These are phyloP conservation scores for Chalciporus sphaerocephalus DNA, from an alignment of 768 basidiomycete species.

Conservation along the genomic window DNA sequence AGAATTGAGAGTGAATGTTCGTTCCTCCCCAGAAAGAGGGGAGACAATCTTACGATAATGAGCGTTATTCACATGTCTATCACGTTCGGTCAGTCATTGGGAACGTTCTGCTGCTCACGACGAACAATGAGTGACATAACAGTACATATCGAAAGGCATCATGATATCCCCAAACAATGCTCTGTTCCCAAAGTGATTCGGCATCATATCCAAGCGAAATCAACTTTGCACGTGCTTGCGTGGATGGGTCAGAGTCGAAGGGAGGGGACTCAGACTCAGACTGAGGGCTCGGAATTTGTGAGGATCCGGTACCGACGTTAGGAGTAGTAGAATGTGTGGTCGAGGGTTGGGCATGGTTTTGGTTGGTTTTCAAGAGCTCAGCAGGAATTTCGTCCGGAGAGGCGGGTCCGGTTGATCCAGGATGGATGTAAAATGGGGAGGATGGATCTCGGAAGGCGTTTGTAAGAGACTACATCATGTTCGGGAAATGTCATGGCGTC, in stretches of 20 bases:
- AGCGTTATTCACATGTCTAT: conserved; percentile 75
- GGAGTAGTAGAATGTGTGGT: neutral
- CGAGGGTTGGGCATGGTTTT: neutral
- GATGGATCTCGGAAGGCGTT: conserved; percentile 58
- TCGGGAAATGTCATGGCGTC: too few relatives aligned
- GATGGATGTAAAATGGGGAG: conserved; percentile 62
- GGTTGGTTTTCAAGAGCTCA: conserved; percentile 1
- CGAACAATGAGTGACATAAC: too few relatives aligned
- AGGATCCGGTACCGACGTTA: neutral
- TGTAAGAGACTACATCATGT: conserved; percentile 46
- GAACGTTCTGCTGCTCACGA: too few relatives aligned
- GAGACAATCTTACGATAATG: conserved; percentile 50
- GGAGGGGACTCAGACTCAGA: neutral
- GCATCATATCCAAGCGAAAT: conserved; percentile 53
- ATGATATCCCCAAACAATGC: conserved; percentile 75
- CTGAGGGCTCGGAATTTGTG: neutral
- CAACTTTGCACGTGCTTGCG: conserved; percentile 43
- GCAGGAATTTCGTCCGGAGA: conserved; percentile 45
- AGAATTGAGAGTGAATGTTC: neutral
- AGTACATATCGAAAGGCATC: conserved; percentile 68
- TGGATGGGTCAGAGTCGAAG: conserved; percentile 10
- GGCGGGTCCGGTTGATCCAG: conserved; percentile 55
- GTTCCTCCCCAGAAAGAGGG: neutral
- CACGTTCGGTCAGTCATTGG: neutral
- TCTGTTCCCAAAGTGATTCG: conserved; percentile 71